phyloP scores from a whole-genome alignment of 1,284 basidiomycete species.

The Uromyces viciae-fabae region DNA sequence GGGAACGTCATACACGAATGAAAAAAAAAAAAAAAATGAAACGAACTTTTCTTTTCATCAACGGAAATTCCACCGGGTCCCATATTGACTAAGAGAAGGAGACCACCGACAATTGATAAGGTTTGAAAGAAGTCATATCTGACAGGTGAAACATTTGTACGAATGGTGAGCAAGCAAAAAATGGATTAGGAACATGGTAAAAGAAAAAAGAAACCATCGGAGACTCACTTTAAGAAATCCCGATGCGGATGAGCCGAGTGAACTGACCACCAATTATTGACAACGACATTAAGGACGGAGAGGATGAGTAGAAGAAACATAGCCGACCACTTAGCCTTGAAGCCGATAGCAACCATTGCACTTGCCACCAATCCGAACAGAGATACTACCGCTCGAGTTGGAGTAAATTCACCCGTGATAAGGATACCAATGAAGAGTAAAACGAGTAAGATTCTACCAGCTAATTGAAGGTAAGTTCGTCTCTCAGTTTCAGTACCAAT shows the following conservation, averaged over 20 bases:
- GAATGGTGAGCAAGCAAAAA: neutral
- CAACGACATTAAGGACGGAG: slow-evolving; percentile 91
- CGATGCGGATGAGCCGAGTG: slow-evolving; percentile 86
- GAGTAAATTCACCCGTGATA: slow-evolving; percentile 83
- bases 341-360: slow-evolving; percentile 93
- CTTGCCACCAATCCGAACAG: slow-evolving; percentile 83
- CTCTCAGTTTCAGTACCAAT: slow-evolving; percentile 83
- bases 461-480: slow-evolving; percentile 98
- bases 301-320: slow-evolving; percentile 91
- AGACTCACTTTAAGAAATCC: slow-evolving; percentile 85
- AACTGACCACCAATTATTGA: slow-evolving; percentile 99
- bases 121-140: slow-evolving; percentile 77
- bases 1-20: slow-evolving; percentile 9
- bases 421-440: slow-evolving; percentile 99
- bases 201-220: slow-evolving; percentile 48
- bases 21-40: slow-evolving; percentile 47
- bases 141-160: neutral
- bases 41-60: slow-evolving; percentile 96
- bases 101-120: slow-evolving; percentile 85
- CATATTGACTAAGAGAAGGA: slow-evolving; percentile 95
- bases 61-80: slow-evolving; percentile 95
- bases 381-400: slow-evolving; percentile 78
- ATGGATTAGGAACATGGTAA: neutral
- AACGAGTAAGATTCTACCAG: slow-evolving; percentile 92
- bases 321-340: slow-evolving; percentile 98